Evolutionary conservation across 768 basidiomycete species (phyloP), one percentile per base, ranked within the genome.

Genomic region (Russula sp.): DNA sequence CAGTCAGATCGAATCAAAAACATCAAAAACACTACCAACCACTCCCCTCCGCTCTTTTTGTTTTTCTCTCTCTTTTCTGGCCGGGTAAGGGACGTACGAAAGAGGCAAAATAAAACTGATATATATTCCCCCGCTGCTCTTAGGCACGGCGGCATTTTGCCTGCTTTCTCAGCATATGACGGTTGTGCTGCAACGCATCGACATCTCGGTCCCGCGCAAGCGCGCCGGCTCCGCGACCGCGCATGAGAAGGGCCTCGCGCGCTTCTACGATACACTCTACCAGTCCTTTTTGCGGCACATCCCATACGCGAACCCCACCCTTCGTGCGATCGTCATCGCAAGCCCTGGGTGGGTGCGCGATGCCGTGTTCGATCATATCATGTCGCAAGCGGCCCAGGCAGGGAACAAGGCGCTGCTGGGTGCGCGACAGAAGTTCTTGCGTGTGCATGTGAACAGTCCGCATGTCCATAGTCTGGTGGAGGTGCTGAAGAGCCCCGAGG

Each of bases 91-190:
- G 8, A 35, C n/a, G 36, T 20, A 25, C 20, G 16, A 18, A 54
- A 53, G n/a, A 29, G 4, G n/a, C 3, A 50, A 7, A 39, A 8
- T 14, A 39, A 39, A 22, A 50, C 29, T 47, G 39, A 52, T 5
- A 52, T 7, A 7, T 29, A 9, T 14, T 8, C 14, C 22, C 34
- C 18, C 25, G 49, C 2, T 20, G 46, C 22, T 11, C 8, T 29
- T 53, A 83, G 83, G 97, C 20, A 86, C 84, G 2, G 97, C 97
- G 1, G 87, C 92, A 10, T 90, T 99, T 72, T 98, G 97, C 73
- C 75, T 99, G 35, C 79, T 99, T 14, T 98, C 95, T 1, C 88
- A 98, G 68, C 95, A 98, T 73, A 95, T 98, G 87, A 99, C 97
- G 2, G 78, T 95, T 34, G 86, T 99, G 38, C 78, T 92, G 5